Percentiles rank a stretch among this genome's conserved stretches.
Conservation (phyloP, 2,329 filamentous ascomycete species). For the Xylaria sp. region DNA sequence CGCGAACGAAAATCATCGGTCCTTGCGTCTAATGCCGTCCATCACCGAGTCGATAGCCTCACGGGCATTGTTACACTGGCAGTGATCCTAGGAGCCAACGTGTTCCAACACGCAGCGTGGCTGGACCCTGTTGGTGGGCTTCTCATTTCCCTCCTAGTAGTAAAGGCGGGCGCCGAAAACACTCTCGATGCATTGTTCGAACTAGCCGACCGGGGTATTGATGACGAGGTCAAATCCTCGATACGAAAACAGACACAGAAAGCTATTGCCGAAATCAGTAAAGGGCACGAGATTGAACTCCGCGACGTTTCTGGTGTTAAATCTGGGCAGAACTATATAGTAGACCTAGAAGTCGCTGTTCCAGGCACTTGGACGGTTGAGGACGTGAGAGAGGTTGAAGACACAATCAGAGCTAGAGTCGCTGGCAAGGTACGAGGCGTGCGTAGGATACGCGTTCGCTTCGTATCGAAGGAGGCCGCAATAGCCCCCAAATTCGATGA, state of each 20-base stretch:
- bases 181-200: slow-evolving; percentile 82
- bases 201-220: slow-evolving; percentile 87
- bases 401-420: slow-evolving; percentile 72
- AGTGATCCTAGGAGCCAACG: slow-evolving; percentile 87
- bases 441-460: slow-evolving; percentile 81
- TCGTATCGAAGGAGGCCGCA: slow-evolving; percentile 70
- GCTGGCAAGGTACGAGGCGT: slow-evolving; percentile 82
- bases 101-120: slow-evolving; percentile 85
- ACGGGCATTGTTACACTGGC: slow-evolving; percentile 92
- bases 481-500: slow-evolving; percentile 72
- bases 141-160: slow-evolving; percentile 90
- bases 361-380: slow-evolving; percentile 78
- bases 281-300: slow-evolving; percentile 68
- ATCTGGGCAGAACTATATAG: slow-evolving; percentile 93
- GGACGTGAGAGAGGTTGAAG: slow-evolving; percentile 72
- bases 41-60: slow-evolving; percentile 94
- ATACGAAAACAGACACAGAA: slow-evolving; percentile 70
- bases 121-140: slow-evolving; percentile 92
- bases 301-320: slow-evolving; percentile 88
- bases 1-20: slow-evolving; percentile 94
- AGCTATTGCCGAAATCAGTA: slow-evolving; percentile 59
- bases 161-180: slow-evolving; percentile 87
- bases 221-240: slow-evolving; percentile 78
- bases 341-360: slow-evolving; percentile 86
- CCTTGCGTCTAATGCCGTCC: slow-evolving; percentile 92